These are phyloP conservation scores for Penstemon davidsonii DNA, from an alignment of 257 asterid genomes.

Conservation along the genomic window DNA sequence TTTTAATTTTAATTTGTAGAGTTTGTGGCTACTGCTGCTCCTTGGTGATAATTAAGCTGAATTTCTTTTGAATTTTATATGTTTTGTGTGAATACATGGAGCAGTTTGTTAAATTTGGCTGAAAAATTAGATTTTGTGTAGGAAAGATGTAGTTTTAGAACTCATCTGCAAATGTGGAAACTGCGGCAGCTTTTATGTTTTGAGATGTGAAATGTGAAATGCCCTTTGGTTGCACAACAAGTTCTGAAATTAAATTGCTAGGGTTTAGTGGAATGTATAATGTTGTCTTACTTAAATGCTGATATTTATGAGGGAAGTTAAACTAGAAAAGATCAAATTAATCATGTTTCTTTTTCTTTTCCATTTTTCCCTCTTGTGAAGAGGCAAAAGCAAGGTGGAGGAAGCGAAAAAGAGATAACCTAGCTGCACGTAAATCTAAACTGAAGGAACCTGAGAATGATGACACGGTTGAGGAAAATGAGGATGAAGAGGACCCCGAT, in stretches of 20 bases:
- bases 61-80: background rate
- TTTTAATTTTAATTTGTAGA: background rate
- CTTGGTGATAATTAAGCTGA: background rate
- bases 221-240: conserved; percentile 12
- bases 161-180: too few relatives aligned
- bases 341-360: background rate
- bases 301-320: conserved; percentile 10
- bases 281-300: background rate
- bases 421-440: conserved; percentile 60
- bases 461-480: conserved; percentile 76
- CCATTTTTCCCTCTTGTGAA: conserved; percentile 26
- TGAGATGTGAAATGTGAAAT: background rate
- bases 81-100: background rate
- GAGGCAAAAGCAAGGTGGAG: conserved; percentile 87
- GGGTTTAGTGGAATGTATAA: background rate
- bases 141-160: too few relatives aligned
- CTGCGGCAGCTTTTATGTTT: background rate
- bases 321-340: background rate
- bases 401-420: conserved; percentile 85
- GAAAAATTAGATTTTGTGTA: background rate
- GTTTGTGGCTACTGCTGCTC: background rate
- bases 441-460: conserved; percentile 64
- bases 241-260: conserved; percentile 1
- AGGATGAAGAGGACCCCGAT: conserved; percentile 71
- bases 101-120: conserved; percentile 2